Evolutionary conservation across 2,329 filamentous ascomycete species (phyloP).

Genomic region (Amesomyces nigricolor): DNA sequence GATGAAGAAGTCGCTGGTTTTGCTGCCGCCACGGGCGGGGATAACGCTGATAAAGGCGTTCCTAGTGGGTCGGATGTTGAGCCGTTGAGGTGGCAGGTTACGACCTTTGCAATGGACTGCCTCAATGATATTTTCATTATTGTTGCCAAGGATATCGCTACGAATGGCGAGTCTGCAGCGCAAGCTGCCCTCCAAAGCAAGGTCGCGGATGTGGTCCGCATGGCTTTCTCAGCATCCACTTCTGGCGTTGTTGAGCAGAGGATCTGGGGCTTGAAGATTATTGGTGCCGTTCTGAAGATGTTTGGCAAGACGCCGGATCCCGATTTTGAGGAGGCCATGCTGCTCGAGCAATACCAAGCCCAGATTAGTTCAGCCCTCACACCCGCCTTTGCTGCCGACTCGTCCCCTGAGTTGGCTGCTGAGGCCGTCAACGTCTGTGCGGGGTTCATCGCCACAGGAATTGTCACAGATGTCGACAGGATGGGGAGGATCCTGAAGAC

Average conservation of each 20-base stretch:
- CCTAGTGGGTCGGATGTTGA: constrained; percentile 65
- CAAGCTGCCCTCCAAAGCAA: constrained; percentile 73
- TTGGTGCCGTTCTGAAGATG: constrained; percentile 88
- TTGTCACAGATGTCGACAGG: constrained; percentile 94
- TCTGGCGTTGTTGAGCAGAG: constrained; percentile 85
- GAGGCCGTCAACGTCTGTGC: constrained; percentile 97
- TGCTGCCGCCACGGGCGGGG: constrained; percentile 65
- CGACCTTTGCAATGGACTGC: constrained; percentile 87
- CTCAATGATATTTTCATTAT: constrained; percentile 76
- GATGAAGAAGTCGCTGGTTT: constrained; percentile 98
- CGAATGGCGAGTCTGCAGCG: constrained; percentile 71
- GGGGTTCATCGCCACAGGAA: constrained; percentile 95
- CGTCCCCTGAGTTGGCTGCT: constrained; percentile 88
- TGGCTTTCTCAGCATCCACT: constrained; percentile 96
- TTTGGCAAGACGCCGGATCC: constrained; percentile 95
- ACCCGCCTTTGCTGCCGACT: constrained; percentile 91
- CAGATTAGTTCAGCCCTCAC: constrained; percentile 96
- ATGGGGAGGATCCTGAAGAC: constrained; percentile 98
- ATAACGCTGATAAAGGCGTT: constrained; percentile 50
- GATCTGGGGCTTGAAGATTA: constrained; percentile 87
- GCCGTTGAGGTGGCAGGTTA: constrained; percentile 88
- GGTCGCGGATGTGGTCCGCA: constrained; percentile 88
- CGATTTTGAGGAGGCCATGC: constrained; percentile 93
- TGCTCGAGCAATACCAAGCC: constrained; percentile 96
- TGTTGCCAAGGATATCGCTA: constrained; percentile 70